Percentiles rank a stretch among this genome's conserved stretches.
phyloP scores from a whole-genome alignment of 2,329 filamentous ascomycete species.

The Stromatinia cepivora region DNA sequence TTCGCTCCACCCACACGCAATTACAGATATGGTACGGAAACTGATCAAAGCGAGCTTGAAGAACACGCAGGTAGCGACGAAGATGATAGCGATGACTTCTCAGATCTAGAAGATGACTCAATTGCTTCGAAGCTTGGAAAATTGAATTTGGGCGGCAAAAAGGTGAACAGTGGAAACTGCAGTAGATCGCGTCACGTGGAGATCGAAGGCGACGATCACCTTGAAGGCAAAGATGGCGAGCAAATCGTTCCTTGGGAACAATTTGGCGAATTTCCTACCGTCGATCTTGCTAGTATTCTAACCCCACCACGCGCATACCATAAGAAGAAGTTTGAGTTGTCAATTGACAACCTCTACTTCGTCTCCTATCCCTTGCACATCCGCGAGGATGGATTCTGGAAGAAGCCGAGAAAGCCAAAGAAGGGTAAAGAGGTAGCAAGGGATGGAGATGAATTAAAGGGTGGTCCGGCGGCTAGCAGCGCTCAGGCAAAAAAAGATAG shows the following conservation, averaged over 20 bases:
- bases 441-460: conserved; percentile 26
- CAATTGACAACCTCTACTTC: conserved; percentile 76
- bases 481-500: conserved; percentile 35
- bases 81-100: conserved; percentile 41
- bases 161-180: conserved; percentile 2
- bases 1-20: conserved; percentile 40
- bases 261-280: conserved; percentile 71
- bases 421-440: conserved; percentile 37
- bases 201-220: conserved; percentile 44
- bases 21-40: conserved; percentile 39
- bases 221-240: conserved; percentile 55
- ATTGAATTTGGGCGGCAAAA: conserved; percentile 26
- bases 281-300: conserved; percentile 76
- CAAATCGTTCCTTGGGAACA: conserved; percentile 69
- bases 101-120: conserved; percentile 55
- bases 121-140: conserved; percentile 28
- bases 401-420: conserved; percentile 53
- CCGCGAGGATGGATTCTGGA: conserved; percentile 75
- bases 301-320: conserved; percentile 75
- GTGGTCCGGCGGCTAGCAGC: conserved; percentile 22
- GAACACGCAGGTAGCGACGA: conserved; percentile 29
- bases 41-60: conserved; percentile 36
- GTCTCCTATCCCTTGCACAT: conserved; percentile 83
- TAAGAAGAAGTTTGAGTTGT: conserved; percentile 80
- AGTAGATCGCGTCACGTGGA: conserved; percentile 33